A percentile compares a stretch with the other conserved stretches of the same genome.
Conservation (phyloP, 2,329 filamentous ascomycete genomes). For the Arthrobotrys sphaeroides region DNA sequence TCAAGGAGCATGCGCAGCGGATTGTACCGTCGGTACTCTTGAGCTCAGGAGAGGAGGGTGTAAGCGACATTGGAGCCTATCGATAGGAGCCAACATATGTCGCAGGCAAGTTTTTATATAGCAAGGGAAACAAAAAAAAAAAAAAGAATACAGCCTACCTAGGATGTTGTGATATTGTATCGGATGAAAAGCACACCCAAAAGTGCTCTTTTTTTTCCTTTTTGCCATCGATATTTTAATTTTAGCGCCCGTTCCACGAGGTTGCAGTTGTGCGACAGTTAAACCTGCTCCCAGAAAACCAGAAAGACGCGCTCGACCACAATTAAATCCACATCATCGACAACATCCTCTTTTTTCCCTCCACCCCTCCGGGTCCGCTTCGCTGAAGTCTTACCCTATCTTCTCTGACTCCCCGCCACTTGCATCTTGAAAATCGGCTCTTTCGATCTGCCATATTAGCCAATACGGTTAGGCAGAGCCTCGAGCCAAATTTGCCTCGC, state of each 20-base stretch:
- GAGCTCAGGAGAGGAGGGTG: not conserved
- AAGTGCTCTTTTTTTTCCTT: conserved; percentile 17
- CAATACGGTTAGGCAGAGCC: conserved; percentile 28
- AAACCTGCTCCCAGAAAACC: conserved; percentile 8
- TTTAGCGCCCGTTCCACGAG: conserved; percentile 53
- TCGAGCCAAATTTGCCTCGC: conserved; percentile 23
- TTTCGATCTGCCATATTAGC: conserved; percentile 20
- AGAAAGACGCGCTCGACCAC: conserved; percentile 26
- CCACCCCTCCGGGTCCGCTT: not conserved
- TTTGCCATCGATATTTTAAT: conserved; percentile 39
- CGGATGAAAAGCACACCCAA: not conserved
- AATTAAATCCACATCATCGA: not conserved
- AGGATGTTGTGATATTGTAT: conserved; percentile 9
- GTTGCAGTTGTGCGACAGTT: conserved; percentile 20
- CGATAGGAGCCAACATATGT: conserved; percentile 13
- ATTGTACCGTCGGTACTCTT: not conserved
- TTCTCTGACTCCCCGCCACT: not conserved
- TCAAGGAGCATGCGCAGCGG: not conserved
- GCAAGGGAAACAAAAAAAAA: not conserved
- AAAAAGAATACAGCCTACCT: not conserved
- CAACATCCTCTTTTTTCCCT: not conserved
- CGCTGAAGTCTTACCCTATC: not conserved
- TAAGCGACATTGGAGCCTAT: not conserved
- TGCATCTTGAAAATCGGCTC: not conserved
- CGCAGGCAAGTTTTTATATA: not conserved